Evolutionary conservation across 139 green algal species (phyloP).

Genomic region (Tetradesmus lagerheimii): DNA sequence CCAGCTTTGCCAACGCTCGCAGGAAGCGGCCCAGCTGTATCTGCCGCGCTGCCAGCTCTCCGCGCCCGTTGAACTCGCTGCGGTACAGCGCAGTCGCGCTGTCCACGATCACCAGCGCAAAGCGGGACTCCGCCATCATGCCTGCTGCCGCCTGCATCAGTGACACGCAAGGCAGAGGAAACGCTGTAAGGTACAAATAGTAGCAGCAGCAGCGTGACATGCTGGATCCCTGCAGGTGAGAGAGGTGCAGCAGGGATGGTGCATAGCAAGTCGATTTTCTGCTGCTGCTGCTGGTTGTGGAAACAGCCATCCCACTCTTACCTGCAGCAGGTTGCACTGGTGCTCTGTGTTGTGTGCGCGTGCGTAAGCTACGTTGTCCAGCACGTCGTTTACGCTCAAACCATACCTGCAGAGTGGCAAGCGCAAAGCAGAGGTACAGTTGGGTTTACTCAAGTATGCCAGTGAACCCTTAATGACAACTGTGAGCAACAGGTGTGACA

Average conservation of each 20-base stretch:
- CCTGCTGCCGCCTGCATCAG: conserved; percentile 70
- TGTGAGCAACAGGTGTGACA: neutral
- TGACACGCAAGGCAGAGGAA: too few species aligned
- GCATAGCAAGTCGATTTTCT: too few species aligned
- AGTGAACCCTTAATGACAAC: too few species aligned
- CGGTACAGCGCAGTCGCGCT: conserved; percentile 94
- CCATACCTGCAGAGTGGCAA: conserved; percentile 77
- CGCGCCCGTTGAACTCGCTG: conserved; percentile 90
- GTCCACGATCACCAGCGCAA: conserved; percentile 97
- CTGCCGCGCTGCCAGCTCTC: conserved; percentile 92
- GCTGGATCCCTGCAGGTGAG: too few species aligned
- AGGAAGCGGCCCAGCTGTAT: conserved; percentile 93
- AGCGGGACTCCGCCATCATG: conserved; percentile 96
- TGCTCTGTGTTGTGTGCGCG: conserved; percentile 99
- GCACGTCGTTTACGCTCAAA: conserved; percentile 90
- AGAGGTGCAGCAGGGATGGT: too few species aligned
- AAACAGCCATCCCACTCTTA: neutral
- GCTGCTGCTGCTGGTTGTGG: too few species aligned
- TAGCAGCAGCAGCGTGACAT: neutral
- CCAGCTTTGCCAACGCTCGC: conserved; percentile 87
- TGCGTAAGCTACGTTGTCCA: conserved; percentile 99
- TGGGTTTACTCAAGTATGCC: neutral
- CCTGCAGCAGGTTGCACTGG: conserved; percentile 90
- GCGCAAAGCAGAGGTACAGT: neutral
- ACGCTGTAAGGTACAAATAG: neutral